A percentile compares a stretch with the other conserved stretches of the same genome.
Evolutionary conservation across 768 basidiomycete species (phyloP).

Genomic region (Leccinum disarticulatum): DNA sequence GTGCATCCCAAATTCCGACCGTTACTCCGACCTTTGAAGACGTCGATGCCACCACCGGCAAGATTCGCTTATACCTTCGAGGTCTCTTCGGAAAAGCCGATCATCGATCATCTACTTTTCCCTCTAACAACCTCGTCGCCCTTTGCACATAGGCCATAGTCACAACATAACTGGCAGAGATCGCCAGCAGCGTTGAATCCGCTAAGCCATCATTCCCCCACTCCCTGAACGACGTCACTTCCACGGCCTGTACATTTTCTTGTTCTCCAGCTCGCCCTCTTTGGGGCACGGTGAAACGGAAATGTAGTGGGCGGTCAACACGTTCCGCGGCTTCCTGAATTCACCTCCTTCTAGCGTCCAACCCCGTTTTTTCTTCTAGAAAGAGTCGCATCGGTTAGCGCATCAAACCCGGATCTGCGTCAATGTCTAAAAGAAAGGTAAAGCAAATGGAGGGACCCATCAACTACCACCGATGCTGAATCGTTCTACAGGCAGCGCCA

Average conservation of each 20-base stretch:
- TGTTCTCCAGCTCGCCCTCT: slow-evolving; percentile 18
- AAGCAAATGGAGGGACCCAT: slow-evolving; percentile 21
- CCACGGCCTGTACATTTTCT: slow-evolving; percentile 7
- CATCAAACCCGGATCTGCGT: not conserved
- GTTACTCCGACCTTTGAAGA: not conserved
- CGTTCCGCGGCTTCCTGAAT: slow-evolving; percentile 8
- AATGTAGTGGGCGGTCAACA: slow-evolving; percentile 3
- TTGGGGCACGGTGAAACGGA: slow-evolving; percentile 15
- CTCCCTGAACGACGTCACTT: not conserved
- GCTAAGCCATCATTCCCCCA: not conserved
- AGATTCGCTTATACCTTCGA: slow-evolving; percentile 1
- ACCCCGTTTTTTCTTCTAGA: not conserved
- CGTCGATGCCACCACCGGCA: not conserved
- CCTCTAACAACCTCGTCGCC: slow-evolving; percentile 1
- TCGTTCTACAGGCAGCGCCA: slow-evolving; percentile 62
- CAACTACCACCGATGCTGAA: slow-evolving; percentile 42
- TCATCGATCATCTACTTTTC: not conserved
- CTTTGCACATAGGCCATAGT: not conserved
- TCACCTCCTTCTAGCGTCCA: slow-evolving; percentile 6
- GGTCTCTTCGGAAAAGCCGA: not conserved
- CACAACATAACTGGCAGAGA: not conserved
- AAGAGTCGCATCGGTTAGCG: not conserved
- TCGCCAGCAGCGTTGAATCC: not conserved
- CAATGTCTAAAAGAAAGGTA: slow-evolving; percentile 34
- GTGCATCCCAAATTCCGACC: not conserved